Evolutionary conservation across 1,139 yeast species (phyloP).

Genomic region (Candida sp.): DNA sequence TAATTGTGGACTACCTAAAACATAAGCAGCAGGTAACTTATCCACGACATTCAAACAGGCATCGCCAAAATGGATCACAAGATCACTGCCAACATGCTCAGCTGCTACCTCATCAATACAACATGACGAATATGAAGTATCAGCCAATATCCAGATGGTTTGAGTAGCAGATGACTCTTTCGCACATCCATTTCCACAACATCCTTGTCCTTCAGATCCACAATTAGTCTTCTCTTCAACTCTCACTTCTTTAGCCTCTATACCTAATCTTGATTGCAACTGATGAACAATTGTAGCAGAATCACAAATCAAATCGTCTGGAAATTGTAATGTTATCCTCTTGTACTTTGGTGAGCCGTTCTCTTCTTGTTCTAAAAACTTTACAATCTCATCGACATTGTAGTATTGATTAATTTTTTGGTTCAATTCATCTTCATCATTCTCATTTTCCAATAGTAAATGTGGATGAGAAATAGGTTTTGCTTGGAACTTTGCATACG

Average conservation of each 20-base stretch:
- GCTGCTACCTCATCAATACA: constrained; percentile 98
- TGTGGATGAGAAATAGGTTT: constrained; percentile 1
- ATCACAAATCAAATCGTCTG: constrained; percentile 76
- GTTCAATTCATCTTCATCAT: constrained; percentile 21
- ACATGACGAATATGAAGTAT: constrained; percentile 92
- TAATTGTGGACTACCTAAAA: constrained; percentile 65
- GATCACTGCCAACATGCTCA: constrained; percentile 82
- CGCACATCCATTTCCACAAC: background rate
- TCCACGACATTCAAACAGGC: constrained; percentile 84
- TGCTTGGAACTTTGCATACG: constrained; percentile 1
- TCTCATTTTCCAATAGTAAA: constrained; percentile 8
- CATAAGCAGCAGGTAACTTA: constrained; percentile 69
- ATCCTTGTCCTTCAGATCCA: background rate
- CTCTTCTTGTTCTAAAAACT: constrained; percentile 25
- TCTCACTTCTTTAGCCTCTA: background rate
- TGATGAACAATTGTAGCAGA: constrained; percentile 65
- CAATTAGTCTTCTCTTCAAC: background rate
- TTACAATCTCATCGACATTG: constrained; percentile 43
- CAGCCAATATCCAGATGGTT: constrained; percentile 78
- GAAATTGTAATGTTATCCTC: constrained; percentile 82
- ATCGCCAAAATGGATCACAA: constrained; percentile 91
- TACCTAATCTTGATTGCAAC: constrained; percentile 31
- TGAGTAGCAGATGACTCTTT: constrained; percentile 9
- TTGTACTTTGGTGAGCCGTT: constrained; percentile 25
- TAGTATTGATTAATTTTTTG: constrained; percentile 46